These are phyloP conservation scores for Trifolium subterraneum DNA, from an alignment of 306 rosid species.

Conservation along the genomic window DNA sequence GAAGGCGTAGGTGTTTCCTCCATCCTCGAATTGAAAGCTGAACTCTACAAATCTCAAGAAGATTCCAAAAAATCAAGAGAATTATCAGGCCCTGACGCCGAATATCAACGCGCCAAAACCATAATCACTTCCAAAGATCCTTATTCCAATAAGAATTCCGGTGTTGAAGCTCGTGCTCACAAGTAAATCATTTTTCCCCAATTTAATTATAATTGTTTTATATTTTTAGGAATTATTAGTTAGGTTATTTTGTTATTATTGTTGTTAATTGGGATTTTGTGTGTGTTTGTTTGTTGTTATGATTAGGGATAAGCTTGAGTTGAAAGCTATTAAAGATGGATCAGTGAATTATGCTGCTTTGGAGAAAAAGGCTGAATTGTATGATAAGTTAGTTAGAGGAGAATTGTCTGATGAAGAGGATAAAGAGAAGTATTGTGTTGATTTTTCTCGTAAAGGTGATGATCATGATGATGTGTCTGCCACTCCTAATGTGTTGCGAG, in stretches of 20 bases:
- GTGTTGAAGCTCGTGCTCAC: constrained; percentile 85
- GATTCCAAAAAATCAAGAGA: constrained; percentile 79
- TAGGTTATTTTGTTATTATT: not conserved
- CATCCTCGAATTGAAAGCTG: constrained; percentile 86
- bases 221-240: not conserved
- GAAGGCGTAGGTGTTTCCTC: constrained; percentile 92
- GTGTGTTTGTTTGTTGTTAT: constrained; percentile 13
- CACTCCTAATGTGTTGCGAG: constrained; percentile 25
- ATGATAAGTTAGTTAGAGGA: constrained; percentile 78
- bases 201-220: not conserved
- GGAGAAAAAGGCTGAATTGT: constrained; percentile 82
- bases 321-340: constrained; percentile 88
- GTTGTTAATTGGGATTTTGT: not conserved
- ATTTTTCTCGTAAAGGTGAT: constrained; percentile 74
- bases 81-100: constrained; percentile 58
- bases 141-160: constrained; percentile 70
- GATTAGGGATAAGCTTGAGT: constrained; percentile 87
- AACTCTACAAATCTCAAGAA: constrained; percentile 87
- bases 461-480: constrained; percentile 54
- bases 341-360: constrained; percentile 80
- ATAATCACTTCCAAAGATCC: constrained; percentile 54
- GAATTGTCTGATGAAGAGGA: constrained; percentile 93
- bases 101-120: constrained; percentile 82
- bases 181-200: constrained; percentile 46
- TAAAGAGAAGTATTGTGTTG: constrained; percentile 88